phyloP scores from a whole-genome alignment of 441 rosid genomes.

The Brassica balearica region DNA sequence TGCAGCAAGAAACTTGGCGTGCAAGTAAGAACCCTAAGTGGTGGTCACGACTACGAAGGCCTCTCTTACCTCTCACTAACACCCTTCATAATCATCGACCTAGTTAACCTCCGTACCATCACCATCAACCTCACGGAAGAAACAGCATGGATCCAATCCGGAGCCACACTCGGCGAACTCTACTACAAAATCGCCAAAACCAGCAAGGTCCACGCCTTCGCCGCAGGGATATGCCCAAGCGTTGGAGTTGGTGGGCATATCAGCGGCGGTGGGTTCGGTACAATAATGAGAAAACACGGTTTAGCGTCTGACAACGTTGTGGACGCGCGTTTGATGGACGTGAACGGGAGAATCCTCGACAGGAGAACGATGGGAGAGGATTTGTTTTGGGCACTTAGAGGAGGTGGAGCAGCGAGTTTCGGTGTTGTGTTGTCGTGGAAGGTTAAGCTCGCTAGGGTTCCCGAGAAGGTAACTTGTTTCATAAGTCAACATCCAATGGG shows the following conservation, averaged over 20 bases:
- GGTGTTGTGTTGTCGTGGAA: slow-evolving; percentile 72
- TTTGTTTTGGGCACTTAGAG: slow-evolving; percentile 76
- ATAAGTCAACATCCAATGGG: slow-evolving; percentile 49
- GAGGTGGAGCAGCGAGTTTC: slow-evolving; percentile 83
- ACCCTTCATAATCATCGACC: slow-evolving; percentile 60
- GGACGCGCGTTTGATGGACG: slow-evolving; percentile 63
- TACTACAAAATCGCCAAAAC: slow-evolving; percentile 59
- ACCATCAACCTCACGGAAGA: slow-evolving; percentile 51
- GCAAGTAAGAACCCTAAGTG: slow-evolving; percentile 55
- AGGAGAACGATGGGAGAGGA: slow-evolving; percentile 68
- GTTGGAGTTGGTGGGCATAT: slow-evolving; percentile 75
- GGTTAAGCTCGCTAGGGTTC: slow-evolving; percentile 66
- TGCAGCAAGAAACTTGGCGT: slow-evolving; percentile 51
- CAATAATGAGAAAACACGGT: slow-evolving; percentile 67
- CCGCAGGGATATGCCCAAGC: slow-evolving; percentile 72
- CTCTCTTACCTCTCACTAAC: slow-evolving; percentile 57
- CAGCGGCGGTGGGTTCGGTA: slow-evolving; percentile 75
- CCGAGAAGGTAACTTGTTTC: slow-evolving; percentile 59
- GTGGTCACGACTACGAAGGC: slow-evolving; percentile 80
- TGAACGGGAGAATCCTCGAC: slow-evolving; percentile 51
- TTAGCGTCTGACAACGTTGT: slow-evolving; percentile 71
- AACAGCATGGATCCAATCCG: slow-evolving; percentile 73
- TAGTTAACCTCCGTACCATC: slow-evolving; percentile 53
- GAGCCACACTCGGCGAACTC: slow-evolving; percentile 71
- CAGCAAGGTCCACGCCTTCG: slow-evolving; percentile 57